Evolutionary conservation across 306 rosid species (phyloP).

Genomic region (Gastrolobium villosum): DNA sequence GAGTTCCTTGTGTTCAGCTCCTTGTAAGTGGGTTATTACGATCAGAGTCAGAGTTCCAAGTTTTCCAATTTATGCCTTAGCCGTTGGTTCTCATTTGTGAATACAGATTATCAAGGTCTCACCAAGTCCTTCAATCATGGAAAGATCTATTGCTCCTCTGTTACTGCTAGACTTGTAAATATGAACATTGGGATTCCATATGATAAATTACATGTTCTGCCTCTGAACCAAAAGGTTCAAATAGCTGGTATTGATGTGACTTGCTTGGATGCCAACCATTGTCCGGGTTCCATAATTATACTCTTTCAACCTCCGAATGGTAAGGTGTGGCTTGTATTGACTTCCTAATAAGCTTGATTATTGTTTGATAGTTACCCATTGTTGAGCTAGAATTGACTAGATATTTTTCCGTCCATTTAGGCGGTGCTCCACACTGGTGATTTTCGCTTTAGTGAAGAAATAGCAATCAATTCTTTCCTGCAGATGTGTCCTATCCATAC

Average conservation of each 20-base stretch:
- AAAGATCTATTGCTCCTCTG: conserved; percentile 85
- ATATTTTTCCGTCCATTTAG: conserved; percentile 55
- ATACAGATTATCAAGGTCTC: conserved; percentile 97
- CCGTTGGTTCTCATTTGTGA: conserved; percentile 43
- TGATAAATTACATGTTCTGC: conserved; percentile 82
- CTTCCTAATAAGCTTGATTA: conserved; percentile 42
- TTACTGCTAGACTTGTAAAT: conserved; percentile 89
- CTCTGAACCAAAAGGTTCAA: conserved; percentile 73
- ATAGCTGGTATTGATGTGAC: conserved; percentile 83
- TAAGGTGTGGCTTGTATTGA: conserved; percentile 75
- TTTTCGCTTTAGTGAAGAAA: conserved; percentile 82
- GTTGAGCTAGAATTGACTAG: conserved; percentile 27
- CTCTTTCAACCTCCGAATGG: conserved; percentile 92
- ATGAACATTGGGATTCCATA: conserved; percentile 90
- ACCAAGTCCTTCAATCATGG: conserved; percentile 93
- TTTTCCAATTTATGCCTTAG: conserved; percentile 33
- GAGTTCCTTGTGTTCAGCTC: conserved; percentile 15
- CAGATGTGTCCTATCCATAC: conserved; percentile 67
- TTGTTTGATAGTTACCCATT: conserved; percentile 11
- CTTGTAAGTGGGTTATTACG: conserved; percentile 23
- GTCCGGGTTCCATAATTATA: conserved; percentile 89
- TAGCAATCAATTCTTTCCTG: conserved; percentile 61
- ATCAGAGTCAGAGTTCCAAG: conserved; percentile 28
- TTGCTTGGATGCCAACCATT: conserved; percentile 97
- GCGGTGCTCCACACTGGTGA: conserved; percentile 94